phyloP scores from a whole-genome alignment of 495 filamentous ascomycete genomes.

The Penicillium steckii region DNA sequence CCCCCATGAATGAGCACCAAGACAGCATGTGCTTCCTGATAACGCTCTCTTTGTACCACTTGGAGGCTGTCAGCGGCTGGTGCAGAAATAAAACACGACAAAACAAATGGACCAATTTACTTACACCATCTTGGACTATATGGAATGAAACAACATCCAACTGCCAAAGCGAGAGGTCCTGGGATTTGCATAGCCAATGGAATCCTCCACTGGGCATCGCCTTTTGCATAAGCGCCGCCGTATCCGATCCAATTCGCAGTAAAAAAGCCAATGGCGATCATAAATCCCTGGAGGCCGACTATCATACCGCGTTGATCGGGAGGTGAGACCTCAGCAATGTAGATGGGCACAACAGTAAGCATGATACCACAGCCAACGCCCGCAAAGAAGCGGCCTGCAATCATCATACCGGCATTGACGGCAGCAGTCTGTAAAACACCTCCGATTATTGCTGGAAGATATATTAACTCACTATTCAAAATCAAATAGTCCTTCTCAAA shows the following conservation, averaged over 20 bases:
- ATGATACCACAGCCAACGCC: constrained; percentile 30
- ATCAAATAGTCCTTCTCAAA: background rate
- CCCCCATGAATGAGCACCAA: constrained; percentile 5
- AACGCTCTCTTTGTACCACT: background rate
- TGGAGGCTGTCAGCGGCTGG: background rate
- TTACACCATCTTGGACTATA: constrained; percentile 21
- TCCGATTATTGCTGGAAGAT: background rate
- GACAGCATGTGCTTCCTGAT: constrained; percentile 1
- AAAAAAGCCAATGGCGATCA: constrained; percentile 6
- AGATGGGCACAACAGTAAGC: constrained; percentile 30
- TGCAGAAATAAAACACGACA: background rate
- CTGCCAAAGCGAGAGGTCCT: constrained; percentile 19
- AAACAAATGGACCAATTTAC: background rate
- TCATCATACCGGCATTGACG: constrained; percentile 29
- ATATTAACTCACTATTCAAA: background rate
- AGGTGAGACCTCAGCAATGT: constrained; percentile 37
- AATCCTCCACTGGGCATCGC: constrained; percentile 1
- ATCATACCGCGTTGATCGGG: constrained; percentile 22
- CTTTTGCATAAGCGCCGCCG: background rate
- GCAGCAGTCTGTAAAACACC: constrained; percentile 49
- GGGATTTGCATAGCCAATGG: constrained; percentile 4
- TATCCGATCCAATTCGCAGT: constrained; percentile 3
- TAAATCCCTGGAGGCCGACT: constrained; percentile 1
- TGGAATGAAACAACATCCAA: constrained; percentile 19
- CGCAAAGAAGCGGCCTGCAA: constrained; percentile 31